phyloP scores from a whole-genome alignment of 306 rosid genomes.

The Trichosanthes truncata region DNA sequence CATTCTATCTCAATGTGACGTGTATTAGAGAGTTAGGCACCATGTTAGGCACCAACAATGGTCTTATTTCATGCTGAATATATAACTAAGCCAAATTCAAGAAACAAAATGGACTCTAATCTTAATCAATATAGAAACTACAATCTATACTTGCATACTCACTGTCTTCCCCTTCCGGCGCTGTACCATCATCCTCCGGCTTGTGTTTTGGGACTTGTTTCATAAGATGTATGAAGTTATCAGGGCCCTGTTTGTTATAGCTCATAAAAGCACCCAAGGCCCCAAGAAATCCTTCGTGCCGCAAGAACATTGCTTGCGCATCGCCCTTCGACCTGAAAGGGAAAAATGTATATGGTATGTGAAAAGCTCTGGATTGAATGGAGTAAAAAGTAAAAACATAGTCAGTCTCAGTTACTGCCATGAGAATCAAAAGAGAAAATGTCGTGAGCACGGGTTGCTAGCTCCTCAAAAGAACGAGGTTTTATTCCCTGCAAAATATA shows the following conservation, averaged over 20 bases:
- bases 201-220: constrained; percentile 30
- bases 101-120: background rate
- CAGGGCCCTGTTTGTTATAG: constrained; percentile 56
- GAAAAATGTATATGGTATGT: background rate
- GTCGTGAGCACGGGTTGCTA: too few species aligned
- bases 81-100: background rate
- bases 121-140: constrained; percentile 27
- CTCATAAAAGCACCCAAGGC: constrained; percentile 80
- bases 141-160: constrained; percentile 73
- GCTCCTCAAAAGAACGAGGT: too few species aligned
- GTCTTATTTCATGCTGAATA: background rate
- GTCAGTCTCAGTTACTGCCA: background rate
- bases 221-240: constrained; percentile 32
- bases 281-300: constrained; percentile 95
- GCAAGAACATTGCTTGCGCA: constrained; percentile 85
- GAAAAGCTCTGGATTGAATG: background rate
- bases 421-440: background rate
- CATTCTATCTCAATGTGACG: background rate
- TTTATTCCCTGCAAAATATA: too few species aligned
- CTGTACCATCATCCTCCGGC: constrained; percentile 18
- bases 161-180: constrained; percentile 31
- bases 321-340: constrained; percentile 88
- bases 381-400: background rate
- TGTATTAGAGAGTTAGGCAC: background rate
- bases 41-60: background rate